These are phyloP conservation scores for Marasmius sp. DNA, from an alignment of 1,284 basidiomycete genomes.

Conservation along the genomic window DNA sequence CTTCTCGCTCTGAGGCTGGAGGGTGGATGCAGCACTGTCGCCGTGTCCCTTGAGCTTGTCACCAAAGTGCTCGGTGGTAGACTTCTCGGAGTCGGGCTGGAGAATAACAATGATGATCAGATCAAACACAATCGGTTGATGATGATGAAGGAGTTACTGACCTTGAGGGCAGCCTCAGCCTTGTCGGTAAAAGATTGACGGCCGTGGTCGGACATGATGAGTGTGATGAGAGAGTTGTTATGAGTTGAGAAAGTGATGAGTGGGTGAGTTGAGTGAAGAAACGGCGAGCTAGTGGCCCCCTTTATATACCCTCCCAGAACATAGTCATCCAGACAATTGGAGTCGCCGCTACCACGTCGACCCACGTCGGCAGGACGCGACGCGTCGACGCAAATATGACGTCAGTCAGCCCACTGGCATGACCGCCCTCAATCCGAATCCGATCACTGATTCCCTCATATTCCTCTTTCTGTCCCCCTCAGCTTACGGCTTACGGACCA, in stretches of 20 bases:
- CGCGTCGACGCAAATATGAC: too few species aligned
- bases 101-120: too few species aligned
- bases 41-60: conserved; percentile 3
- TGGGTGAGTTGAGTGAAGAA: background rate
- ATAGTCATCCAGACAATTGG: too few species aligned
- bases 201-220: conserved; percentile 42
- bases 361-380: too few species aligned
- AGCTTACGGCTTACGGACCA: too few species aligned
- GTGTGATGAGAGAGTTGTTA: background rate
- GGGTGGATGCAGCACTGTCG: conserved; percentile 7
- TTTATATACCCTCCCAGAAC: background rate
- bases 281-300: background rate
- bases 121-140: too few species aligned
- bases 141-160: conserved; percentile 13
- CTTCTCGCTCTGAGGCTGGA: conserved; percentile 18
- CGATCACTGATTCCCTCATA: too few species aligned
- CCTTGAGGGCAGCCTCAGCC: conserved; percentile 44
- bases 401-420: too few species aligned
- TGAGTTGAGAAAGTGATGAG: background rate
- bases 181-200: conserved; percentile 58
- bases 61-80: conserved; percentile 3
- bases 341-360: too few species aligned
- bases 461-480: too few species aligned
- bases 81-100: conserved; percentile 1
- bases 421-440: too few species aligned